Evolutionary conservation across 2,329 filamentous ascomycete species (phyloP), one percentile per base, ranked within the genome.

Genomic region (Amylocarpus encephaloides): DNA sequence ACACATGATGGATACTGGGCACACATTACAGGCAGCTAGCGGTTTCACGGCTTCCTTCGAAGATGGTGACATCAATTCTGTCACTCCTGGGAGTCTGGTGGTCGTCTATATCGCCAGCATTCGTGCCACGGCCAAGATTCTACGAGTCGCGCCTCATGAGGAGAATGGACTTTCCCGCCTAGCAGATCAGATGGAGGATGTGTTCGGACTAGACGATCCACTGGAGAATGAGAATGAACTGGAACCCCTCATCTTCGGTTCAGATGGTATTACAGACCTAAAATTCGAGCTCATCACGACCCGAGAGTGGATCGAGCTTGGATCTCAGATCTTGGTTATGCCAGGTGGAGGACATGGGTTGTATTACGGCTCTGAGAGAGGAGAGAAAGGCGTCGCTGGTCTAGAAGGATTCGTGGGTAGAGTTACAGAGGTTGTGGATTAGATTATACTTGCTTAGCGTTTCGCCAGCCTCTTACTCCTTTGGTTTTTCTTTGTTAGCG

Each of bases 51-150:
- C 88, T 0, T 75, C 77, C 1, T 94, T 96, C 62, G 71, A 77
- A 1, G 77, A 84, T 5, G 67, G 74, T 0, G 79, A 85, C 43
- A 78, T 84, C 0, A 78, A 77, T 19, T 72, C 78, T 1, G 72
- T 96, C 6, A 75, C 78, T 0, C 70, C 82, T 1, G 86, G 87
- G 1, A 83, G 78, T 36, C 73, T 85, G 32, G 83, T 91, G 5
- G 90, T 94, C 29, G 79, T 92, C 1, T 97, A 96, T 63, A 80
- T 91, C 36, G 89, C 88, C 15, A 96, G 90, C 63, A 83, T 97
- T 12, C 79, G 92, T 7, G 86, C 90, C 1, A 82, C 86, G 0
- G 91, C 89, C 0, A 83, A 85, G 52, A 80, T 97, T 1, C 66
- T 86, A 22, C 77, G 78, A 30, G 74, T 71, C 64, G 30, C 59